Percentiles rank a stretch among this genome's conserved stretches.
phyloP scores from a whole-genome alignment of 2,329 filamentous ascomycete species.

The Cladosporium cucumerinum region DNA sequence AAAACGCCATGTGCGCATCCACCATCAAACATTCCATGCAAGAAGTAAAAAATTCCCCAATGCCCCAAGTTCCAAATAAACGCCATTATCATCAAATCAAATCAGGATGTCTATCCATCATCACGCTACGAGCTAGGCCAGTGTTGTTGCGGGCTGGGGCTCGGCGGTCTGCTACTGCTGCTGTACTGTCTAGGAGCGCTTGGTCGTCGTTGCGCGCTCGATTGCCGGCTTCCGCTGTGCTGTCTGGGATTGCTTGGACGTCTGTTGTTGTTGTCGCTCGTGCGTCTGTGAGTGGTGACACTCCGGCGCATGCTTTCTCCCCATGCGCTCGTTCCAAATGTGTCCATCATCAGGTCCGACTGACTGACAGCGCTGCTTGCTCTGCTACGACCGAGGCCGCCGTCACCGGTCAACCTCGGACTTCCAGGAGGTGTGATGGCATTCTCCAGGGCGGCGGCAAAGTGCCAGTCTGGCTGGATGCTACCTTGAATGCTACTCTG shows the following conservation, averaged over 20 bases:
- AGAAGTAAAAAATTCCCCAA: neutral
- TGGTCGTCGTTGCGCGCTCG: conserved; percentile 2
- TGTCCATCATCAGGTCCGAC: conserved; percentile 75
- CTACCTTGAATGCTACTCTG: conserved; percentile 27
- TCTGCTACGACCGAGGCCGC: conserved; percentile 49
- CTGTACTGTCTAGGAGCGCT: conserved; percentile 12
- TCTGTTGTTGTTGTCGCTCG: conserved; percentile 6
- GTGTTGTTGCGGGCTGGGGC: neutral
- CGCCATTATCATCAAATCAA: neutral
- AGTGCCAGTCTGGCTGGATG: conserved; percentile 43
- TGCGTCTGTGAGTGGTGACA: conserved; percentile 56
- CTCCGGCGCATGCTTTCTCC: conserved; percentile 87
- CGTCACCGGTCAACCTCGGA: conserved; percentile 20
- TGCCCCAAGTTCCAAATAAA: neutral
- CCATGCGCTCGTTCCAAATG: conserved; percentile 87
- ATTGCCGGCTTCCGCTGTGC: neutral
- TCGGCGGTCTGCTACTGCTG: conserved; percentile 10
- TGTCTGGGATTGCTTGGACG: neutral
- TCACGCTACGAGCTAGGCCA: neutral
- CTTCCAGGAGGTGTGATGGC: conserved; percentile 32
- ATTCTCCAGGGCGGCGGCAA: conserved; percentile 42
- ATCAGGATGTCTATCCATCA: neutral
- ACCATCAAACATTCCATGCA: neutral
- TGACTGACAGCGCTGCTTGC: conserved; percentile 69
- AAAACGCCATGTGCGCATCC: neutral